These are phyloP conservation scores for Toxoplasma gondii DNA, from an alignment of 169 alveolate species.

Conservation along the genomic window DNA sequence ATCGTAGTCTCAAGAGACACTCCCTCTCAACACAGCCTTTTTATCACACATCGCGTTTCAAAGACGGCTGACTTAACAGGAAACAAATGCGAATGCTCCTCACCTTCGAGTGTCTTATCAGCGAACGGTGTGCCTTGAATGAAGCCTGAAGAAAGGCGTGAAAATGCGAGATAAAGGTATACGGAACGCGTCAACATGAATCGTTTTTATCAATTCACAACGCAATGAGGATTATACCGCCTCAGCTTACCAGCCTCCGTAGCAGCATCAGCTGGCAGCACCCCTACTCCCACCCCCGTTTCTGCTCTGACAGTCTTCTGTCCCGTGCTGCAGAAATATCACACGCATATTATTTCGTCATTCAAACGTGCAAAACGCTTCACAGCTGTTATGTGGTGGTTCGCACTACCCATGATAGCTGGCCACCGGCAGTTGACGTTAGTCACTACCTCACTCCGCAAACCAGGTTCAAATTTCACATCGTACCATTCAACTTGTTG, in stretches of 20 bases:
- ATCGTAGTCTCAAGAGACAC: no score
- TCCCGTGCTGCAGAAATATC: neutral
- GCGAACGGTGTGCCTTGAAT: conserved; percentile 11
- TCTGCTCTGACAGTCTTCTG: neutral
- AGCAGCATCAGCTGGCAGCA: neutral
- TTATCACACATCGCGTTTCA: no score
- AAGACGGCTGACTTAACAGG: no score
- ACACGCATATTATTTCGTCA: no score
- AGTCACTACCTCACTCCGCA: no score
- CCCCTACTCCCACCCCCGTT: neutral
- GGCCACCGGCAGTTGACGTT: no score
- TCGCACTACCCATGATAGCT: no score
- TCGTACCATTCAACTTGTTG: conserved; percentile 65
- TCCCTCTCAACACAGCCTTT: no score
- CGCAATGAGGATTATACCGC: neutral
- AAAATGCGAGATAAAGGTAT: no score
- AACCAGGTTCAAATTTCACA: neutral
- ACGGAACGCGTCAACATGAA: no score
- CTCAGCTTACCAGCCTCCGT: neutral
- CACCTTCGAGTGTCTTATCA: conserved; percentile 14
- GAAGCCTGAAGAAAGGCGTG: conserved; percentile 1
- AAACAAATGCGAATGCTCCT: neutral
- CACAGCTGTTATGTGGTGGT: no score
- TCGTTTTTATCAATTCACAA: neutral
- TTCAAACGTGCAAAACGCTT: no score